Conservation (phyloP, 148 eudicot species). For the Linanthus parryae region DNA sequence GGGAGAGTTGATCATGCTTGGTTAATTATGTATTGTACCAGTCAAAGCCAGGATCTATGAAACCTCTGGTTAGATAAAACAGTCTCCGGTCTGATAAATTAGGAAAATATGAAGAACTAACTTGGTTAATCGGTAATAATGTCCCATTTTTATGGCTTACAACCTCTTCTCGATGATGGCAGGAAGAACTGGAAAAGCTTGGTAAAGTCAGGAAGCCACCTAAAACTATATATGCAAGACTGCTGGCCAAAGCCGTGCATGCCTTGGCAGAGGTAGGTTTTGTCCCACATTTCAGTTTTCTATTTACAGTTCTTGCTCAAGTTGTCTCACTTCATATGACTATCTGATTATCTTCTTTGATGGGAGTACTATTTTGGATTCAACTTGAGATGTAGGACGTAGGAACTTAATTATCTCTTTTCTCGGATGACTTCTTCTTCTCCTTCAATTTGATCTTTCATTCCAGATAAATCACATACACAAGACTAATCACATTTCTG, state of each 20-base stretch:
- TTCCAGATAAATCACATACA: too few relatives aligned
- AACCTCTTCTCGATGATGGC: conserved; percentile 23
- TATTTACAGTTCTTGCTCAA: background rate
- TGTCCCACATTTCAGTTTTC: background rate
- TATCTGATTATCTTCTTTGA: too few relatives aligned
- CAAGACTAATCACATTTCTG: too few relatives aligned
- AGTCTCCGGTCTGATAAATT: background rate
- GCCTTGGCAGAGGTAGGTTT: conserved; percentile 84
- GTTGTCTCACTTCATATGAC: conserved; percentile 13
- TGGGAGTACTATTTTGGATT: too few relatives aligned
- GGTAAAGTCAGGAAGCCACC: conserved; percentile 73
- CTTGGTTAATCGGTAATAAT: background rate
- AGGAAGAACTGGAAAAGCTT: conserved; percentile 68
- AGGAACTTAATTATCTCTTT: too few relatives aligned
- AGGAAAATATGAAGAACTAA: background rate
- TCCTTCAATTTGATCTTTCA: too few relatives aligned
- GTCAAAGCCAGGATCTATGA: too few relatives aligned
- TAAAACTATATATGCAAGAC: conserved; percentile 73
- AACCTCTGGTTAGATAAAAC: background rate
- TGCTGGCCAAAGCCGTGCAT: conserved; percentile 90
- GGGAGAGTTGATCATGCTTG: too few relatives aligned
- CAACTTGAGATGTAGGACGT: too few relatives aligned
- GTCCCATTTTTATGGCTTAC: background rate
- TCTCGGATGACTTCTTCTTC: too few relatives aligned
- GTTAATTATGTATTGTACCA: too few relatives aligned